phyloP scores from a whole-genome alignment of 2,329 filamentous ascomycete genomes.

The Colletotrichum liaoningense region DNA sequence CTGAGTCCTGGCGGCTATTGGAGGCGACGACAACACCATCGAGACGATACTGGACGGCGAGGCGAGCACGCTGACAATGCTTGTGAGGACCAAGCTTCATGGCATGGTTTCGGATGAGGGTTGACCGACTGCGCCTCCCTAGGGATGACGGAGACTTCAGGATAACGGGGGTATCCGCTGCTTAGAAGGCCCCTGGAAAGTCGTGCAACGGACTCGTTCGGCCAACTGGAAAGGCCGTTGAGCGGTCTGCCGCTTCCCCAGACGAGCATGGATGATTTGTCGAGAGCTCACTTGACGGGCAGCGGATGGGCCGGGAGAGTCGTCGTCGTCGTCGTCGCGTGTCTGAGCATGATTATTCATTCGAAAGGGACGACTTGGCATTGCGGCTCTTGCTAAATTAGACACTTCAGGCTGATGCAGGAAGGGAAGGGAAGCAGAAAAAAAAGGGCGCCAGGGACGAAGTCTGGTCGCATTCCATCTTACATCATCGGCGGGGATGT shows the following conservation, averaged over 20 bases:
- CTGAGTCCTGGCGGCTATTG: not conserved
- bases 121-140: slow-evolving; percentile 29
- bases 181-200: not conserved
- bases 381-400: slow-evolving; percentile 29
- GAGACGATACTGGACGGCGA: not conserved
- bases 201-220: slow-evolving; percentile 8
- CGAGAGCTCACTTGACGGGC: not conserved
- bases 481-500: slow-evolving; percentile 33
- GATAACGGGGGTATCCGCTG: slow-evolving; percentile 14
- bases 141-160: slow-evolving; percentile 1
- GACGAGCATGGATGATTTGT: slow-evolving; percentile 6
- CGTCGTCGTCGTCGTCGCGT: not conserved
- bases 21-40: not conserved
- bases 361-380: slow-evolving; percentile 15
- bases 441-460: not conserved
- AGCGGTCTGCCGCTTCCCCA: slow-evolving; percentile 30
- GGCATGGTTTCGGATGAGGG: slow-evolving; percentile 29
- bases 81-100: slow-evolving; percentile 22
- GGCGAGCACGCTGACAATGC: slow-evolving; percentile 7
- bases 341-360: slow-evolving; percentile 4
- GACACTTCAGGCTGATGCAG: slow-evolving; percentile 12
- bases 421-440: not conserved
- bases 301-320: slow-evolving; percentile 30
- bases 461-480: slow-evolving; percentile 20
- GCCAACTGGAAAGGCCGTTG: slow-evolving; percentile 3